phyloP scores from a whole-genome alignment of 1,284 basidiomycete species.

The Boletus holoroseus region DNA sequence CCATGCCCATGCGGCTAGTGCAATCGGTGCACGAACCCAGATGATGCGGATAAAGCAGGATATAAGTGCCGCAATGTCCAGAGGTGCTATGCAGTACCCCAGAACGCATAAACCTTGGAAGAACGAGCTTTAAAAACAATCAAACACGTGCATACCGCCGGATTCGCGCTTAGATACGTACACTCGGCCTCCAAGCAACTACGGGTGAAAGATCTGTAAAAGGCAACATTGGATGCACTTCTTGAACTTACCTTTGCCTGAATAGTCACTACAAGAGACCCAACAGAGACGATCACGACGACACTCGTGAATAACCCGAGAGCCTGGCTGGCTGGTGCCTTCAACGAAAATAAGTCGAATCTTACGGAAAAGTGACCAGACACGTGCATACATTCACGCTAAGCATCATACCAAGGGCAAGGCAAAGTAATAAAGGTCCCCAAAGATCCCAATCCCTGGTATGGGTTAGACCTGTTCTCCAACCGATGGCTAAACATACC shows the following conservation, averaged over 20 bases:
- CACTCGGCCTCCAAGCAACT: conserved; percentile 93
- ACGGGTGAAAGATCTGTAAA: conserved; percentile 3
- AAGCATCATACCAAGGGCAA: conserved; percentile 80
- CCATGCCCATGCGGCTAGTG: conserved; percentile 86
- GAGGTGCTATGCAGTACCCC: conserved; percentile 87
- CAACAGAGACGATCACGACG: conserved; percentile 84
- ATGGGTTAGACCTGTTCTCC: conserved; percentile 10
- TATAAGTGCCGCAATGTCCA: conserved; percentile 83
- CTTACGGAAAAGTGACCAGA: neutral
- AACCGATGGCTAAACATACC: conserved; percentile 38
- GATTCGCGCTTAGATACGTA: conserved; percentile 39
- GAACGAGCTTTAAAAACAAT: conserved; percentile 64
- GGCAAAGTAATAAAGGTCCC: conserved; percentile 86
- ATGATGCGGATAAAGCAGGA: conserved; percentile 82
- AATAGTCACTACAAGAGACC: conserved; percentile 83
- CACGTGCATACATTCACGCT: conserved; percentile 70
- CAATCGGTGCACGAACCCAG: conserved; percentile 80
- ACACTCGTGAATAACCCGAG: conserved; percentile 89
- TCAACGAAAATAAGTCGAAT: conserved; percentile 4
- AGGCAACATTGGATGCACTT: neutral
- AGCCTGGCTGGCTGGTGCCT: conserved; percentile 82
- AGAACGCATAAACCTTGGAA: conserved; percentile 92
- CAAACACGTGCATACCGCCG: neutral
- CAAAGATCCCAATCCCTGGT: conserved; percentile 92
- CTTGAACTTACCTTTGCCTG: conserved; percentile 71